A percentile compares a stretch with the other conserved stretches of the same genome.
phyloP scores from a whole-genome alignment of 2,329 filamentous ascomycete genomes.

The Lecanosticta acicola region DNA sequence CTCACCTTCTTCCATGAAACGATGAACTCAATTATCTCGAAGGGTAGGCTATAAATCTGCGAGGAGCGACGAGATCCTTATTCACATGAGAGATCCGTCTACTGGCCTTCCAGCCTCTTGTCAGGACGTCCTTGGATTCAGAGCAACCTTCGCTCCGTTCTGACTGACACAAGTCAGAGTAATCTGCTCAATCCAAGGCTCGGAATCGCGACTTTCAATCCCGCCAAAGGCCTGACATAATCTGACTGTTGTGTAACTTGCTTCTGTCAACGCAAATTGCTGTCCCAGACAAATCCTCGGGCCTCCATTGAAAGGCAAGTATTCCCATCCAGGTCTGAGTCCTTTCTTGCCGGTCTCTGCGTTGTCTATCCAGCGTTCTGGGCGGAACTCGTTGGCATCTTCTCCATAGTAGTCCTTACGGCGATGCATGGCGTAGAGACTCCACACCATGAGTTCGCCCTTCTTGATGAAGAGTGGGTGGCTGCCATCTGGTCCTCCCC shows the following conservation, averaged over 20 bases:
- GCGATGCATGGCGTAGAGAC: constrained; percentile 67
- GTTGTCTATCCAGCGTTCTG: constrained; percentile 36
- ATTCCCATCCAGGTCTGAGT: constrained; percentile 33
- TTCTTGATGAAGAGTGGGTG: constrained; percentile 61
- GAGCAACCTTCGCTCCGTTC: constrained; percentile 27
- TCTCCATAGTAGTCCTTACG: constrained; percentile 48
- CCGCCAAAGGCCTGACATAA: constrained; percentile 65
- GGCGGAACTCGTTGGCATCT: constrained; percentile 39
- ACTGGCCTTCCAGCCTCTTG: too few relatives aligned
- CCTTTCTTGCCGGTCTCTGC: constrained; percentile 27
- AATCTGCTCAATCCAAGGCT: constrained; percentile 28
- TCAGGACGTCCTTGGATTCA: constrained; percentile 23
- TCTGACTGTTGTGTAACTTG: constrained; percentile 65
- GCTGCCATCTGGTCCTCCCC: constrained; percentile 48
- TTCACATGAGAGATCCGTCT: too few relatives aligned
- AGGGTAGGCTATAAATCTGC: too few relatives aligned
- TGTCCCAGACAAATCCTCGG: constrained; percentile 40
- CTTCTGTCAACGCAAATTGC: constrained; percentile 76
- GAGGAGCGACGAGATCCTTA: too few relatives aligned
- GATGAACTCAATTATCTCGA: too few relatives aligned
- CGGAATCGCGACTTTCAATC: constrained; percentile 29
- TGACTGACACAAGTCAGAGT: constrained; percentile 28
- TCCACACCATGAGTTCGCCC: constrained; percentile 62
- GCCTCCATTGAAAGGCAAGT: constrained; percentile 35
- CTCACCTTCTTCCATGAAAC: too few relatives aligned